Base-by-base conservation (phyloP, 83 land plant species). In the Isoetes engelmannii region DNA sequence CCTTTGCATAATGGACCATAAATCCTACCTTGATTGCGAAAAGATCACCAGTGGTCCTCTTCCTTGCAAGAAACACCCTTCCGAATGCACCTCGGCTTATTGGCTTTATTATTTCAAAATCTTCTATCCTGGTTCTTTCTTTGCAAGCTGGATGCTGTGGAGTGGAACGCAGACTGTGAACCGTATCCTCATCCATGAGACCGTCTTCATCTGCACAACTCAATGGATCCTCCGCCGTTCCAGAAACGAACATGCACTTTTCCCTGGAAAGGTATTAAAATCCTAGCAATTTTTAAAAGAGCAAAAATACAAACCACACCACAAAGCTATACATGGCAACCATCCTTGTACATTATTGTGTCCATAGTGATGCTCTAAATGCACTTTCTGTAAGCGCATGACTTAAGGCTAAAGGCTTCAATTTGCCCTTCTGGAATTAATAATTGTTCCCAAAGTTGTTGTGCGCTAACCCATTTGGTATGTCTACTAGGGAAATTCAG, bases 41-140 rank as follows among this genome's bases (percentile, higher is more conserved):
- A 50, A 87, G 65, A 73, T 90, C 96, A 7, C 92, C 92, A 48
- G 96, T 90, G n/a, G 89, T 79, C 54, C 92, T 76, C 61, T 90
- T 90, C 64, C 85, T 70, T 47, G 96, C 87, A 50, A 90, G 83
- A 67, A 85, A 90, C 7, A 90, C 96, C 79, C 87, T 83, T 6
- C 96, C 96, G 84, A 85, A 90, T 37, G 96, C 87, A 61, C 96
- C 96, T 69, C 84, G 78, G 77, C 92, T 90, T n/a, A 90, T 90
- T 59, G 87, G 89, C 47, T 90, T 90, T 17, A 90, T 82, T 53
- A 85, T 90, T 60, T 87, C 84, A 77, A 90, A 90, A 71, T 90
- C 96, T 70, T 85, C 87, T 76, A 90, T 90, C 53, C 75, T 80
- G 42, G 82, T 90, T 54, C 96, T 67, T 20, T 90, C 96, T 59